Conservation (phyloP, 2,329 filamentous ascomycete genomes). For the Neopestalotiopsis rosae region DNA sequence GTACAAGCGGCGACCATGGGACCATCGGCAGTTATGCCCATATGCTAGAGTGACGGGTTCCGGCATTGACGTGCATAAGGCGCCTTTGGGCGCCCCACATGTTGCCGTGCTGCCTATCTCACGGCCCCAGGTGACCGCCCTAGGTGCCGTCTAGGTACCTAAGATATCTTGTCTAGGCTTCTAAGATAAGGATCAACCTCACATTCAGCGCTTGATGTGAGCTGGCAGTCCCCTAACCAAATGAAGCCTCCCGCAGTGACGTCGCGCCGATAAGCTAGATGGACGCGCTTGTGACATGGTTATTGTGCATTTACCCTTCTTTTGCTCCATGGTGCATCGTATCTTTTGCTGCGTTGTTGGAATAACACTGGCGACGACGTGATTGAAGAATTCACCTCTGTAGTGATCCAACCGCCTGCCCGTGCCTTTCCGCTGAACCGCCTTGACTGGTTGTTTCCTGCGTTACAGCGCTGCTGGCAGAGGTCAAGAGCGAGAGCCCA, state of each 20-base stretch:
- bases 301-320: background rate
- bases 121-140: no score
- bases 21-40: no score
- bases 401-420: background rate
- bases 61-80: no score
- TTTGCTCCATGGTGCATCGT: background rate
- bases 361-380: background rate
- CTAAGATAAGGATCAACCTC: no score
- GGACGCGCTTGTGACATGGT: background rate
- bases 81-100: no score
- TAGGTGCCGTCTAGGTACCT: no score
- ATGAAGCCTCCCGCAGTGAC: slow-evolving; percentile 26
- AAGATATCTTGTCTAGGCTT: no score
- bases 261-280: slow-evolving; percentile 34
- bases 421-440: background rate
- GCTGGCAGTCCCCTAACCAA: background rate
- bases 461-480: background rate
- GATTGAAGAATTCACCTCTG: background rate
- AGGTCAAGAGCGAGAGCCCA: background rate
- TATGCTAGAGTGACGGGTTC: no score
- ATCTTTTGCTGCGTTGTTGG: slow-evolving; percentile 5
- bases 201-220: background rate
- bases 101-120: no score
- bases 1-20: no score
- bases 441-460: background rate